Evolutionary conservation across 2,329 filamentous ascomycete species (phyloP), one percentile per base, ranked within the genome.

Genomic region (Ilyonectria sp.): DNA sequence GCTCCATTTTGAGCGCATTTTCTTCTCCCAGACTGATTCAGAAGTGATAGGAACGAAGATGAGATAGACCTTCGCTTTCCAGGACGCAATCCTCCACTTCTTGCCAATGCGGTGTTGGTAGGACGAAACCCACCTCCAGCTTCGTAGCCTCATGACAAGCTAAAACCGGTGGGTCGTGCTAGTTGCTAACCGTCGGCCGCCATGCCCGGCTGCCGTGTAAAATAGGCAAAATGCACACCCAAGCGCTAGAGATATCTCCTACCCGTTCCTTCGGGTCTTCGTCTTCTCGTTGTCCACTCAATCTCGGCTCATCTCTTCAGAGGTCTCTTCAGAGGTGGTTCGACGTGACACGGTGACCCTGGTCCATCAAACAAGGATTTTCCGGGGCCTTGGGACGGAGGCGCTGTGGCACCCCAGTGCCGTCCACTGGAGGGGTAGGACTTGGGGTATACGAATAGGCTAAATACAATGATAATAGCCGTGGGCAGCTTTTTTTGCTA

Each of bases 391-490:
- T 35, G 43, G 49, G 60, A 49, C 58, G 21, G 40, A 57, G 15
- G 37, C 54, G 40, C 40, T 43, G 8, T n/a, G 15, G 7, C 40
- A 43, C 2, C 21, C 21, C 26, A n/a, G 52, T 29, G 43, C 37
- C 17, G 44, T 11, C 11, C 33, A 4, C 29, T 46, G 11, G 10
- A 21, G 40, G 40, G 11, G 35, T 29, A 31, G 37, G 46, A 44
- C 13, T 21, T 11, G 13, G 35, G 61, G 44, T 29, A 3, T 23
- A 40, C 37, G 54, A 40, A 59, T 59, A 64, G 61, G 13, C 61
- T 64, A 58, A 64, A 64, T 64, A 31, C 7, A 21, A 21, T 29
- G 46, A 58, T 29, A 64, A 64, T 59, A 54, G 31, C 61, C 21
- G 50, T 11, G 11, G 10, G 37, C 2, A 21, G 21, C 9, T 8